Conservation (phyloP, 1,139 yeast species). For the Sugiyamaella paludigena region DNA sequence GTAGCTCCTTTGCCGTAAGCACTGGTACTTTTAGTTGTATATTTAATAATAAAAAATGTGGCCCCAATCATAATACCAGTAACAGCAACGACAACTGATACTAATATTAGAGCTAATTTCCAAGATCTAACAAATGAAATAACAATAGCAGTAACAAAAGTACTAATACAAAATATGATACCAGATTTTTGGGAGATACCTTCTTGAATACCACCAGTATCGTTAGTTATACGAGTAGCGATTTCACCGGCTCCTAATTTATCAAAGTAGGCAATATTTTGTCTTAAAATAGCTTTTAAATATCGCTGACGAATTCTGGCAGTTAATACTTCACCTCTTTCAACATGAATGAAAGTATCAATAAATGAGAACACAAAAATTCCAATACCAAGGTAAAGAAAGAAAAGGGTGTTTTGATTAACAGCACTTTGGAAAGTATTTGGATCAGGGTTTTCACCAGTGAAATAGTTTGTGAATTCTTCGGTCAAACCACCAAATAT, state of each 20-base stretch:
- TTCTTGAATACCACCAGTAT: constrained; percentile 43
- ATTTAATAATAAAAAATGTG: constrained; percentile 36
- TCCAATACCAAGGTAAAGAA: constrained; percentile 42
- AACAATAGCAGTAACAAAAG: constrained; percentile 42
- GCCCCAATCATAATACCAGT: constrained; percentile 31
- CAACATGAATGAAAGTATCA: constrained; percentile 39
- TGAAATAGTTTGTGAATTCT: constrained; percentile 37
- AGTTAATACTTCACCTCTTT: constrained; percentile 43
- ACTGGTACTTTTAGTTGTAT: constrained; percentile 31
- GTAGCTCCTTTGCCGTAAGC: constrained; percentile 40
- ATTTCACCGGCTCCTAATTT: constrained; percentile 46
- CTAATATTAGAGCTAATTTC: constrained; percentile 41
- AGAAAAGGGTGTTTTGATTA: constrained; percentile 39
- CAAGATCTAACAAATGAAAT: constrained; percentile 43
- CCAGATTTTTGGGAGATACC: constrained; percentile 47
- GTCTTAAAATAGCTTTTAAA: constrained; percentile 41
- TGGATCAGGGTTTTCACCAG: constrained; percentile 27
- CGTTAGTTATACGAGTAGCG: constrained; percentile 44
- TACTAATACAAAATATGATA: constrained; percentile 38
- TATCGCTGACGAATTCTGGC: constrained; percentile 43
- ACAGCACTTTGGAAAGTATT: constrained; percentile 35
- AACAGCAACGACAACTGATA: constrained; percentile 38
- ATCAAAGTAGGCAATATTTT: constrained; percentile 46
- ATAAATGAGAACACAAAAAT: constrained; percentile 34
- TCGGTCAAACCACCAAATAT: constrained; percentile 42